These are phyloP conservation scores for Tylopilus subfusipes DNA, from an alignment of 768 basidiomycete species.

Conservation along the genomic window DNA sequence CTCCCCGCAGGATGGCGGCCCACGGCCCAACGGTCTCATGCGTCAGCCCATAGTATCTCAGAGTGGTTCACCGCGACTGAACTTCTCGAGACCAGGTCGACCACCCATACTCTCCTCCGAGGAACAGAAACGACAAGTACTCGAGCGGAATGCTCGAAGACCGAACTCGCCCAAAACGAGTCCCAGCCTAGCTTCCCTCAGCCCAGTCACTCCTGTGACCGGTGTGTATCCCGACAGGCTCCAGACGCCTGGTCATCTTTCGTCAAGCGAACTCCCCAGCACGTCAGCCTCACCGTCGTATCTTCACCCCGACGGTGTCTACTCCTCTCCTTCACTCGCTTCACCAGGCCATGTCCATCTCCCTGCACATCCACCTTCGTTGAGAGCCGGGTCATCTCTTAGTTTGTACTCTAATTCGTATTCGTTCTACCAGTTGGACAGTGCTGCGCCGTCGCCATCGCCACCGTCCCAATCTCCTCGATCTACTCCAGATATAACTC, in stretches of 20 bases:
- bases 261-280: neutral
- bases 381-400: constrained; percentile 36
- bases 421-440: constrained; percentile 62
- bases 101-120: constrained; percentile 39
- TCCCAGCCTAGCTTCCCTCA: constrained; percentile 4
- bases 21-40: constrained; percentile 22
- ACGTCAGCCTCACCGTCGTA: constrained; percentile 2
- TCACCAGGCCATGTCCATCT: constrained; percentile 15
- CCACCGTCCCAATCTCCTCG: constrained; percentile 32
- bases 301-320: constrained; percentile 17
- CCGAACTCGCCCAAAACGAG: constrained; percentile 29
- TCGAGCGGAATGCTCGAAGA: constrained; percentile 57
- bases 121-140: constrained; percentile 40
- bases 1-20: constrained; percentile 32
- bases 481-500: constrained; percentile 11
- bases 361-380: constrained; percentile 34
- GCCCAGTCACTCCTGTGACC: constrained; percentile 21
- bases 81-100: constrained; percentile 64
- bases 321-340: constrained; percentile 16
- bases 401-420: constrained; percentile 56
- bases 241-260: neutral
- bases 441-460: constrained; percentile 44
- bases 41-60: constrained; percentile 41
- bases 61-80: constrained; percentile 37
- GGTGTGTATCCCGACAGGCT: constrained; percentile 14